Evolutionary conservation across 1,139 yeast species (phyloP), one percentile per base, ranked within the genome.

Genomic region (Hansenula sp.): DNA sequence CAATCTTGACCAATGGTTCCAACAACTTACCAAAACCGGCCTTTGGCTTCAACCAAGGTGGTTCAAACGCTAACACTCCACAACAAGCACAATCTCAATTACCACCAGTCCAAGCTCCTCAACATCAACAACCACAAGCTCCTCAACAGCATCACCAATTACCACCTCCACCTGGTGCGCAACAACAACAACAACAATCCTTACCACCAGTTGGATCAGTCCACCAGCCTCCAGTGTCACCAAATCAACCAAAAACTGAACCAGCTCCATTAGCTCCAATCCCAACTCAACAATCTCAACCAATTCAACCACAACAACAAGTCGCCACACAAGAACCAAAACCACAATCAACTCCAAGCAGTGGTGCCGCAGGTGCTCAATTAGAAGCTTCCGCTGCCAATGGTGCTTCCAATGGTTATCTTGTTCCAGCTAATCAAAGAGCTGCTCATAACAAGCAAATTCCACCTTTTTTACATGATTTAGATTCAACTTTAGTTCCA

Each of bases 401-500:
- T 13, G 18, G 45, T 10, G 33, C 44, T n/a, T 46, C 57, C 8
- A 48, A 58, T 16, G 63, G 62, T 33, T 66, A 67, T 46, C 49
- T 67, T 36, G 72, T 67, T 53, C 61, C 72, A 54, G 59, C 62
- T 49, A 52, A 62, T 36, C 71, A 70, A 55, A 66, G 76, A 51
- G 72, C 77, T 21, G 66, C 68, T 56, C 96, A 85, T 61, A 76
- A 79, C 46, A 85, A 85, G 62, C 85, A 84, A 52, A 83, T 84
- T 51, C 94, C 94, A 18, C 88, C 88, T 42, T 87, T 88, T 60
- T 75, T 91, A 60, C 76, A 86, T 33, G 96, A 88, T 60, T 72
- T 89, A 60, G 96, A 90, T 63, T 81, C 91, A 33, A 77, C 81
- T 49, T 76, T 81, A 57, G 90, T 93, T 25, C 81, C 87, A 49